phyloP scores from a whole-genome alignment of 768 basidiomycete genomes.

The Nidularia sp. region DNA sequence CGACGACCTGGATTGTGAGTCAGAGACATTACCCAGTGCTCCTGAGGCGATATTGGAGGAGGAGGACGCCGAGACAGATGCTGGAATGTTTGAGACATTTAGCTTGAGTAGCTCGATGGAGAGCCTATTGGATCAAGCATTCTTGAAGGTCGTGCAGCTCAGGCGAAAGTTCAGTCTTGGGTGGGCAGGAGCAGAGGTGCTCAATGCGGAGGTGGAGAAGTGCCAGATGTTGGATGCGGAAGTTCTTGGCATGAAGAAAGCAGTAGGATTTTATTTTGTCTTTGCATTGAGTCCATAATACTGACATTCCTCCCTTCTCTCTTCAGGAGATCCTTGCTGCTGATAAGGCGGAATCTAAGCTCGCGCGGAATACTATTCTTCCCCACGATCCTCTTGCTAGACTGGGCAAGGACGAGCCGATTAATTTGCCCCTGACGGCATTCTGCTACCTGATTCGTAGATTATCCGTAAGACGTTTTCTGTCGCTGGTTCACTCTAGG shows the following conservation, averaged over 20 bases:
- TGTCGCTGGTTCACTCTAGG: too few relatives aligned
- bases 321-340: slow-evolving; percentile 30
- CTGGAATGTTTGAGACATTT: slow-evolving; percentile 51
- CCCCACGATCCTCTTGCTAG: slow-evolving; percentile 51
- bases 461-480: slow-evolving; percentile 38
- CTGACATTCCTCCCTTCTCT: background rate
- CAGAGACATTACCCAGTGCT: slow-evolving; percentile 1
- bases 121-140: slow-evolving; percentile 51
- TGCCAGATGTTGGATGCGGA: slow-evolving; percentile 35
- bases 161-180: slow-evolving; percentile 50
- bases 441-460: slow-evolving; percentile 66
- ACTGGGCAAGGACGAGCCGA: slow-evolving; percentile 22
- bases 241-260: slow-evolving; percentile 22
- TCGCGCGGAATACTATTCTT: slow-evolving; percentile 37
- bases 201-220: slow-evolving; percentile 41
- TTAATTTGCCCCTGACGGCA: slow-evolving; percentile 61
- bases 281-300: background rate
- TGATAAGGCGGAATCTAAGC: slow-evolving; percentile 37
- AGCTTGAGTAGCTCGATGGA: slow-evolving; percentile 64
- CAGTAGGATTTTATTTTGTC: slow-evolving; percentile 20
- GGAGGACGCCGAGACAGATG: slow-evolving; percentile 19
- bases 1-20: slow-evolving; percentile 16
- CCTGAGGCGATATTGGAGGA: slow-evolving; percentile 12
- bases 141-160: slow-evolving; percentile 49
- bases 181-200: slow-evolving; percentile 67